A percentile compares a stretch with the other conserved stretches of the same genome.
These are phyloP conservation scores for Hura crepitans DNA, from an alignment of 441 rosid genomes.

Conservation along the genomic window DNA sequence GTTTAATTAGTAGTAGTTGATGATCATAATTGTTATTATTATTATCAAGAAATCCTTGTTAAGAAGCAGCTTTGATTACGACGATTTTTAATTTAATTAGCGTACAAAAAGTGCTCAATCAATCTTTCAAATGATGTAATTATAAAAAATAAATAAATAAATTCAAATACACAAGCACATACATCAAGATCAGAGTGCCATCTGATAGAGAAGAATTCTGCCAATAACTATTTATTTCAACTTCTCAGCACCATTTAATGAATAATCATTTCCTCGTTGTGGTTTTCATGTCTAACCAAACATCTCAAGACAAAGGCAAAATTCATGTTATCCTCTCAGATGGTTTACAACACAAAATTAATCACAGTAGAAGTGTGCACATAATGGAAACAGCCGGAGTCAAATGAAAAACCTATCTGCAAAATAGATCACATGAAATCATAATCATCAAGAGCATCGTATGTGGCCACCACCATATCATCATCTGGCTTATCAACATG, in stretches of 20 bases:
- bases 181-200: no score
- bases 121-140: no score
- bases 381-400: not conserved
- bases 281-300: not conserved
- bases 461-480: slow-evolving; percentile 48
- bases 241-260: not conserved
- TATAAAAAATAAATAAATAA: no score
- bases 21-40: no score
- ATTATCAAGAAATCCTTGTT: no score
- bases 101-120: no score
- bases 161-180: no score
- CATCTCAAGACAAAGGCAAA: slow-evolving; percentile 1
- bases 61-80: no score
- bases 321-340: not conserved
- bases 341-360: slow-evolving; percentile 13
- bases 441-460: slow-evolving; percentile 58
- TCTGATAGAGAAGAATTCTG: not conserved
- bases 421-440: slow-evolving; percentile 68
- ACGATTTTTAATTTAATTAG: no score
- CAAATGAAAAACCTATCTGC: slow-evolving; percentile 3
- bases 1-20: no score
- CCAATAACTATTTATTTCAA: slow-evolving; percentile 10
- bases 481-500: slow-evolving; percentile 66
- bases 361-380: slow-evolving; percentile 8
- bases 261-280: not conserved